These are phyloP conservation scores for Cadophora malorum DNA, from an alignment of 2,329 filamentous ascomycete genomes.

Conservation along the genomic window DNA sequence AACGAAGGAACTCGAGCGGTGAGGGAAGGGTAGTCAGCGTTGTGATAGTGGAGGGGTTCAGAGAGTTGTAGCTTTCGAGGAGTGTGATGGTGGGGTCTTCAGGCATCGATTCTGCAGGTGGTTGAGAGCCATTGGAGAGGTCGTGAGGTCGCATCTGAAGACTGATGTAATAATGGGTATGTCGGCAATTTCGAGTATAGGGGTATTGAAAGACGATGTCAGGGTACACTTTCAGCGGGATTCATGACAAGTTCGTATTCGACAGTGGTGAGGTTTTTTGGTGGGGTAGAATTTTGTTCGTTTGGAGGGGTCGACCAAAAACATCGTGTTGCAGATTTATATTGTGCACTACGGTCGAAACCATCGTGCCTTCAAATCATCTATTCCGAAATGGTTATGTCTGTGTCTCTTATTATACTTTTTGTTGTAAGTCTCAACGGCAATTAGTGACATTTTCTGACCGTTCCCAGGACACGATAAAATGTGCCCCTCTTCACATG, in stretches of 20 bases:
- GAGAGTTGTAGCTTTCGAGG: slow-evolving; percentile 73
- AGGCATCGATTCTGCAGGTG: neutral
- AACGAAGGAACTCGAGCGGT: slow-evolving; percentile 80
- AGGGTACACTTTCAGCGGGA: neutral
- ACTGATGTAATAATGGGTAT: neutral
- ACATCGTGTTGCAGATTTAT: neutral
- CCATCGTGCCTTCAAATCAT: neutral
- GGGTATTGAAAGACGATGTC: neutral
- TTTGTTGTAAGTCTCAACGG: neutral
- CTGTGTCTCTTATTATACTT: too few relatives aligned
- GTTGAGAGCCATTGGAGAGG: slow-evolving; percentile 14
- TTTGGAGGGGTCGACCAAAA: neutral
- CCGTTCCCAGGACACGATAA: neutral
- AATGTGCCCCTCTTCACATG: slow-evolving; percentile 1
- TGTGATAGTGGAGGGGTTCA: slow-evolving; percentile 67
- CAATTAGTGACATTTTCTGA: neutral
- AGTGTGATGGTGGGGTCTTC: slow-evolving; percentile 58
- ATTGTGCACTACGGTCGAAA: neutral
- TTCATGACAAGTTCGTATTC: neutral
- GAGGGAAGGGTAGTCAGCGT: slow-evolving; percentile 70
- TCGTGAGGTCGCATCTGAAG: neutral
- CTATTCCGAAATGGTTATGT: neutral
- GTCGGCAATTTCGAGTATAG: neutral
- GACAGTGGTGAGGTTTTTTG: neutral
- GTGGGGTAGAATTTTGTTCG: neutral